Conservation (phyloP, 805 yeast genomes). For the Lipomyces lipofer region DNA sequence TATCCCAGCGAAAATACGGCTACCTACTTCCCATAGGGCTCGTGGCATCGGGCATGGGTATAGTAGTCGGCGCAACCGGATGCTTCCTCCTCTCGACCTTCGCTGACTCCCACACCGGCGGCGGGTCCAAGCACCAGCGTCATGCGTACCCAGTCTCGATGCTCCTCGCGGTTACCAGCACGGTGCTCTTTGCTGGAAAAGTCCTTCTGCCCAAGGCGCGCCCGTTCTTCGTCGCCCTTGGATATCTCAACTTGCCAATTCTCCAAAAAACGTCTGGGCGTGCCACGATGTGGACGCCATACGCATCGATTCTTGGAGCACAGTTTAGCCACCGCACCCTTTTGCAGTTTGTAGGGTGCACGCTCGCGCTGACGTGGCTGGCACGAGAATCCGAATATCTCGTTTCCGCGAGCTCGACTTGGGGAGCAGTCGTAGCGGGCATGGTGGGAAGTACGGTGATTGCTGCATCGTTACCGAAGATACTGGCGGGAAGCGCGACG, state of each 20-base stretch:
- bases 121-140: constrained; percentile 18
- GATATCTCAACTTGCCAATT: constrained; percentile 17
- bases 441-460: constrained; percentile 7
- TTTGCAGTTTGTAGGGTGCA: constrained; percentile 10
- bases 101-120: no score
- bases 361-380: constrained; percentile 18
- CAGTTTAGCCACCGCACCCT: constrained; percentile 15
- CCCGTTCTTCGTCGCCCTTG: constrained; percentile 10
- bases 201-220: constrained; percentile 12
- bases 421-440: constrained; percentile 17
- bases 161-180: constrained; percentile 4
- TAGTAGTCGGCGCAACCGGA: no score
- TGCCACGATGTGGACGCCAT: constrained; percentile 7
- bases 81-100: no score
- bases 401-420: constrained; percentile 13
- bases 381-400: constrained; percentile 26
- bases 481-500: constrained; percentile 6
- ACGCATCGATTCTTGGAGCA: constrained; percentile 7
- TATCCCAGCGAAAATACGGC: no score
- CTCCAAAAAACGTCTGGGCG: neutral
- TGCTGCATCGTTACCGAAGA: constrained; percentile 14
- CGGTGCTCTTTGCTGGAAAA: constrained; percentile 11
- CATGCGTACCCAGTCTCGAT: constrained; percentile 26
- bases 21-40: no score
- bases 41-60: no score